Evolutionary conservation across 1,284 basidiomycete genomes (phyloP), one percentile per base, ranked within the genome.

Genomic region (Phylloboletellus chloephorus): DNA sequence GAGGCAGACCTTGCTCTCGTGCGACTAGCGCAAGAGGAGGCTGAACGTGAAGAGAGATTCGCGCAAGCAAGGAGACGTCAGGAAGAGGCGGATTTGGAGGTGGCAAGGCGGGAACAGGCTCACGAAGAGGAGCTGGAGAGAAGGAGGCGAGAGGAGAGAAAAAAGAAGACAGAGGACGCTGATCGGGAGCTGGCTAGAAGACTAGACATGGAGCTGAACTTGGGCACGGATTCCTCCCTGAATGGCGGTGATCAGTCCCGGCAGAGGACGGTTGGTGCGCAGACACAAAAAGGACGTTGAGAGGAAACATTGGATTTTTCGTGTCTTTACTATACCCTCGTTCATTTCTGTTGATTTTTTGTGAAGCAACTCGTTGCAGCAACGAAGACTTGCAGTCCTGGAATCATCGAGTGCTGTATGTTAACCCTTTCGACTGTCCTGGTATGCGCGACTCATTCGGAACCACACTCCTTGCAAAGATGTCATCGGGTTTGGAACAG

Each of bases 101-200:
- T 61, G 7, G 58, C 58, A 13, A 62, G 40, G 30, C 56, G 61
- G 19, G 58, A 61, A 43, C 68, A 71, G 47, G 52, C 52, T 29
- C 60, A 61, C 43, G 68, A 72, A 48, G 67, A 66, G 43, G 64
- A 63, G 43, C 43, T 60, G 19, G 59, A 58, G 50, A 56, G 53
- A 39, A 55, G 49, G 35, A 65, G 69, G 50, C 58, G 59, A 48
- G 69, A 65, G 46, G 56, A 44, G 40, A 44, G 48, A 20, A 49
- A 41, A 37, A 52, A 26, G 30, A 41, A 5, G n/a, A 37, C 56
- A 8, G 58, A 64, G 23, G 49, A 63, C 4, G 19, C 45, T 20
- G 58, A 61, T 26, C 49, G 49, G 22, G 63, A 63, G 28, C 19
- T 63, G 39, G 60, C 60, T 2, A 53, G 52, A 43, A 60, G 17